A percentile compares a stretch with the other conserved stretches of the same genome.
These are phyloP conservation scores for Skeletonema potamos DNA, from an alignment of 108 stramenopile species.

Conservation along the genomic window DNA sequence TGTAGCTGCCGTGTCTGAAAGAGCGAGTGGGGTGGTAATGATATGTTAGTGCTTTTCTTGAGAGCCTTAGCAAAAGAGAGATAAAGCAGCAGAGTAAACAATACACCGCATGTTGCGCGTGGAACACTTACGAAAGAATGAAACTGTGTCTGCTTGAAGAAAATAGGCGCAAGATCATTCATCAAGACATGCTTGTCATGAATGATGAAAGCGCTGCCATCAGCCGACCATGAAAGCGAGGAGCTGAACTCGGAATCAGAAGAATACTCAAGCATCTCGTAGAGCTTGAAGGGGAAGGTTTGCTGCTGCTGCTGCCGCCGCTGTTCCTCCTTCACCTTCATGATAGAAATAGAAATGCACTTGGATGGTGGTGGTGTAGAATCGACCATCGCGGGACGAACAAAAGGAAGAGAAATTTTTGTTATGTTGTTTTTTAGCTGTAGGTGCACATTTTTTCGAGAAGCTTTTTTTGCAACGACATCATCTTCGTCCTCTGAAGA, in stretches of 20 bases:
- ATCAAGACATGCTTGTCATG: background rate
- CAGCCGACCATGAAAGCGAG: background rate
- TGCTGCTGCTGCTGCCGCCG: background rate
- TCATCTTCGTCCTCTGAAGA: too few relatives aligned
- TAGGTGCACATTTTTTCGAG: too few relatives aligned
- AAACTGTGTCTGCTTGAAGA: conserved; percentile 15
- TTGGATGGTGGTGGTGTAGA: too few relatives aligned
- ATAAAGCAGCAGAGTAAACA: background rate
- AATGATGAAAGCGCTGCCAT: conserved; percentile 5
- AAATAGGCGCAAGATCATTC: conserved; percentile 1
- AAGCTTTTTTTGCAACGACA: too few relatives aligned
- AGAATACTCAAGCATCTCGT: background rate
- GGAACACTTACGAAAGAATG: conserved; percentile 3
- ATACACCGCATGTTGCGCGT: too few relatives aligned
- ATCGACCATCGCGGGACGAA: too few relatives aligned
- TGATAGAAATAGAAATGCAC: too few relatives aligned
- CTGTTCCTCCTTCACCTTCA: background rate
- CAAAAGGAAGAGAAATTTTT: too few relatives aligned
- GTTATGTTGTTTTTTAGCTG: too few relatives aligned
- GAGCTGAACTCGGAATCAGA: background rate
- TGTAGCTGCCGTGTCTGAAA: conserved; percentile 1
- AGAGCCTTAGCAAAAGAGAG: background rate
- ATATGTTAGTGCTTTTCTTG: background rate
- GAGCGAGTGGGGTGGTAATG: background rate
- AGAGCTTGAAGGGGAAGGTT: conserved; percentile 1